Evolutionary conservation across 345 rosid genomes (phyloP).

Genomic region (Citrus mangshanensis): DNA sequence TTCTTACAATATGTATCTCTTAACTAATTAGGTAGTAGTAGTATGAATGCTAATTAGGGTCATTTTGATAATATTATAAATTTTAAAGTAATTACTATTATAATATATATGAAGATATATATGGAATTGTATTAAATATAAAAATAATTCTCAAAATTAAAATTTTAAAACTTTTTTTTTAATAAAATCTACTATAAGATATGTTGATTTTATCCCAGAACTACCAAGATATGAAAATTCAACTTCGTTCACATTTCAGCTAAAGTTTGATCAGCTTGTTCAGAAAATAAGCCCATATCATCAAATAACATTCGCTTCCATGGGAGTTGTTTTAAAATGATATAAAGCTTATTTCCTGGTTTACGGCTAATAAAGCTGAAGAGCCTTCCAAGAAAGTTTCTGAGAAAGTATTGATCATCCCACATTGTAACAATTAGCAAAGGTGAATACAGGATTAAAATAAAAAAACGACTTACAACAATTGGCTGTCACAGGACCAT

Average conservation of each 20-base stretch:
- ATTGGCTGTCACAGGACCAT: slow-evolving; percentile 27
- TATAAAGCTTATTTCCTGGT: background rate
- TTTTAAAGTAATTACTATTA: too few species aligned
- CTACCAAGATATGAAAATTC: background rate
- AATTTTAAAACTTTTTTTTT: too few species aligned
- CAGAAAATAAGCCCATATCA: slow-evolving; percentile 3
- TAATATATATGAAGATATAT: too few species aligned
- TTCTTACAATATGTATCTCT: too few species aligned
- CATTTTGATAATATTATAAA: too few species aligned
- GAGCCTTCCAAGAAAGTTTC: slow-evolving; percentile 21
- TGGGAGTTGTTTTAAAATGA: background rate
- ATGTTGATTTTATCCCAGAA: background rate
- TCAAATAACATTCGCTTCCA: too few species aligned
- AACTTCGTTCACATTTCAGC: background rate
- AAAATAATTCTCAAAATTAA: too few species aligned
- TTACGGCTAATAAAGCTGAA: slow-evolving; percentile 4
- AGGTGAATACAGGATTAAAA: slow-evolving; percentile 14
- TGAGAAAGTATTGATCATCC: slow-evolving; percentile 19
- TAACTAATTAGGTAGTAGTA: too few species aligned
- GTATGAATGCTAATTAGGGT: too few species aligned
- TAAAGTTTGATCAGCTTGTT: background rate
- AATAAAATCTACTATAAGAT: too few species aligned
- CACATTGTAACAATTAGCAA: slow-evolving; percentile 18
- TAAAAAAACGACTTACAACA: slow-evolving; percentile 21
- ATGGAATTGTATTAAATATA: too few species aligned